These are phyloP conservation scores for Solanum paucissectum DNA, from an alignment of 257 asterid genomes.

Conservation along the genomic window DNA sequence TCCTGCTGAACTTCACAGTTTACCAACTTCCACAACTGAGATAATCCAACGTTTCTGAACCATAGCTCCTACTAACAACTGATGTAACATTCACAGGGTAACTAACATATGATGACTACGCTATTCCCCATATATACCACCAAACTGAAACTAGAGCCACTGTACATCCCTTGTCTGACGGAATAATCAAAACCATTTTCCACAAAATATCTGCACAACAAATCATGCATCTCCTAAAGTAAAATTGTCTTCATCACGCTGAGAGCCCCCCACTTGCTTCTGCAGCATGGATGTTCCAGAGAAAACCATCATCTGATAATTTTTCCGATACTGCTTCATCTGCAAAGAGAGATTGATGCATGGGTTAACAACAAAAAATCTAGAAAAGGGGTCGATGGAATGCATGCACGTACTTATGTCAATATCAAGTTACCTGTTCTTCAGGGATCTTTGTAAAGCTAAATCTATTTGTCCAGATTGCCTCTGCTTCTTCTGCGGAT, in stretches of 20 bases:
- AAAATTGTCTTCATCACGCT: background rate
- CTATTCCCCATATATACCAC: conserved; percentile 13
- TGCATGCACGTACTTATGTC: background rate
- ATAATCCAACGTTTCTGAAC: background rate
- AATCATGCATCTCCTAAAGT: background rate
- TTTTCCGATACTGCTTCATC: conserved; percentile 41
- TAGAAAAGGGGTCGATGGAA: background rate
- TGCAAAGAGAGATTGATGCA: conserved; percentile 16
- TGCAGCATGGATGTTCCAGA: conserved; percentile 61
- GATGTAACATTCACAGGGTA: background rate
- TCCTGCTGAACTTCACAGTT: background rate
- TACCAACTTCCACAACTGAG: background rate
- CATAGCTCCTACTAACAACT: background rate
- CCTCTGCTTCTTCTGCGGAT: conserved; percentile 52
- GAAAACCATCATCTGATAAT: conserved; percentile 56
- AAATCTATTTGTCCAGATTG: conserved; percentile 36
- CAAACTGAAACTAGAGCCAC: background rate
- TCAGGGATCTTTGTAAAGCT: conserved; percentile 21
- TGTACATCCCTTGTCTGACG: background rate
- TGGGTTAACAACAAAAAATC: background rate
- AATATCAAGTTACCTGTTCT: conserved; percentile 25
- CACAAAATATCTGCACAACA: background rate
- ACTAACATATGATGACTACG: background rate
- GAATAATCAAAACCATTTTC: background rate
- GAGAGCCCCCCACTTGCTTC: conserved; percentile 26